Conservation (phyloP, 2,329 filamentous ascomycete species). For the Daldinia sp. region DNA sequence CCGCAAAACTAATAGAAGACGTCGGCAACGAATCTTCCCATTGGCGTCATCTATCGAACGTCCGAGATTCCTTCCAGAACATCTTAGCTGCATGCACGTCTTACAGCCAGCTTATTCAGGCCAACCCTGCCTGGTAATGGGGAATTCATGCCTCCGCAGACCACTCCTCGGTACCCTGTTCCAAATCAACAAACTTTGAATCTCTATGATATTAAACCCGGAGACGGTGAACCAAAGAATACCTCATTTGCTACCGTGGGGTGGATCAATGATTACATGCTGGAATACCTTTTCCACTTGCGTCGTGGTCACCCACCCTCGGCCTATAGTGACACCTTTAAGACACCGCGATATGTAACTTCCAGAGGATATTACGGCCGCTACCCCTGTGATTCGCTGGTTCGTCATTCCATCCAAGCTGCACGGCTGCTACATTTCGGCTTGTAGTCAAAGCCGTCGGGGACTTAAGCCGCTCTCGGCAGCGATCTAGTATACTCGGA, state of each 20-base stretch:
- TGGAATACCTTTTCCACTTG: slow-evolving; percentile 23
- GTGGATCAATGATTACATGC: slow-evolving; percentile 15
- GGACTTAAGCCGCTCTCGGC: slow-evolving; percentile 33
- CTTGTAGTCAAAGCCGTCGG: slow-evolving; percentile 30
- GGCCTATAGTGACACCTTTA: slow-evolving; percentile 19
- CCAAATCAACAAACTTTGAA: background rate
- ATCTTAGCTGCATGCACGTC: slow-evolving; percentile 33
- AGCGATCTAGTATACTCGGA: slow-evolving; percentile 29
- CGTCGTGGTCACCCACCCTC: slow-evolving; percentile 24
- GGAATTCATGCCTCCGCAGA: slow-evolving; percentile 12
- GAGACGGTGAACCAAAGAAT: slow-evolving; percentile 14
- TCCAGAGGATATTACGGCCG: slow-evolving; percentile 22
- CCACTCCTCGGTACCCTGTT: background rate
- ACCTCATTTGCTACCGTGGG: slow-evolving; percentile 10
- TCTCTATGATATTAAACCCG: slow-evolving; percentile 16
- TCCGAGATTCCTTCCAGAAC: slow-evolving; percentile 27
- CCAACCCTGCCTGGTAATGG: slow-evolving; percentile 17
- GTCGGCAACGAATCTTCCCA: slow-evolving; percentile 19
- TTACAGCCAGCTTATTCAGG: slow-evolving; percentile 27
- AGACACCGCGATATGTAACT: slow-evolving; percentile 29
- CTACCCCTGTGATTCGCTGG: slow-evolving; percentile 31
- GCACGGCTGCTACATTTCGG: slow-evolving; percentile 33
- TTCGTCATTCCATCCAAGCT: slow-evolving; percentile 23
- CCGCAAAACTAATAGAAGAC: slow-evolving; percentile 12
- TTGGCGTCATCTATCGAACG: slow-evolving; percentile 20